phyloP scores from a whole-genome alignment of 2,329 filamentous ascomycete genomes.

The Herpotrichia juniperi region DNA sequence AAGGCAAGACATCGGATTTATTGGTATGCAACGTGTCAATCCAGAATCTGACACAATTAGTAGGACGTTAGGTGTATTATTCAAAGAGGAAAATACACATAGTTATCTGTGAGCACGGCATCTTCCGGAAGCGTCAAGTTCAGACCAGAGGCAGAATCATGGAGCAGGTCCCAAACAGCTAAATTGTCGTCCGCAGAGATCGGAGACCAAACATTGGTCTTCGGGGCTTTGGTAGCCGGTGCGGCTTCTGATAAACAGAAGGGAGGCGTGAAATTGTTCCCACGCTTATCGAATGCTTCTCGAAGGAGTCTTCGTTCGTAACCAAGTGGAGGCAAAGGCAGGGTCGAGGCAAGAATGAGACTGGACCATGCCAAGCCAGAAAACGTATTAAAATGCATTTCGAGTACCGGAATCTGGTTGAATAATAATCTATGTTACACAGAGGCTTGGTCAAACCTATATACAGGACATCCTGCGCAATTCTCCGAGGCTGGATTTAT shows the following conservation, averaged over 20 bases:
- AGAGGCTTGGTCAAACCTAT: neutral
- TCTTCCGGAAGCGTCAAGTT: slow-evolving; percentile 52
- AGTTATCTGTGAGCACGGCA: slow-evolving; percentile 53
- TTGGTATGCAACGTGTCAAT: slow-evolving; percentile 58
- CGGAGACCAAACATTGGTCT: slow-evolving; percentile 50
- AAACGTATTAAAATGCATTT: slow-evolving; percentile 5
- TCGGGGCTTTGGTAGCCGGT: slow-evolving; percentile 39
- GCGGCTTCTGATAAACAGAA: slow-evolving; percentile 21
- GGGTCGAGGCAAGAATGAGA: slow-evolving; percentile 11
- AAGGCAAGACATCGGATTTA: slow-evolving; percentile 55
- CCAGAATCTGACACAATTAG: slow-evolving; percentile 36
- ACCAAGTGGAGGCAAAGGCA: slow-evolving; percentile 23
- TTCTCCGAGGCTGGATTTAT: neutral
- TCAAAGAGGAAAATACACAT: slow-evolving; percentile 31
- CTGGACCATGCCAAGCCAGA: neutral
- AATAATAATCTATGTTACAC: neutral
- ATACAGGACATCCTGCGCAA: neutral
- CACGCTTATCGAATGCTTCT: slow-evolving; percentile 23
- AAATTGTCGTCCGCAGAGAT: slow-evolving; percentile 52
- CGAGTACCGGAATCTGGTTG: neutral
- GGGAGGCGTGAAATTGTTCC: slow-evolving; percentile 13
- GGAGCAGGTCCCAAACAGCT: slow-evolving; percentile 53
- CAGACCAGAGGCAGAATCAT: slow-evolving; percentile 48
- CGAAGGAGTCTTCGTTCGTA: slow-evolving; percentile 27
- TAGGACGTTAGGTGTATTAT: neutral